Evolutionary conservation across 768 basidiomycete species (phyloP), one percentile per base, ranked within the genome.

Genomic region (Pisolithus orientalis): DNA sequence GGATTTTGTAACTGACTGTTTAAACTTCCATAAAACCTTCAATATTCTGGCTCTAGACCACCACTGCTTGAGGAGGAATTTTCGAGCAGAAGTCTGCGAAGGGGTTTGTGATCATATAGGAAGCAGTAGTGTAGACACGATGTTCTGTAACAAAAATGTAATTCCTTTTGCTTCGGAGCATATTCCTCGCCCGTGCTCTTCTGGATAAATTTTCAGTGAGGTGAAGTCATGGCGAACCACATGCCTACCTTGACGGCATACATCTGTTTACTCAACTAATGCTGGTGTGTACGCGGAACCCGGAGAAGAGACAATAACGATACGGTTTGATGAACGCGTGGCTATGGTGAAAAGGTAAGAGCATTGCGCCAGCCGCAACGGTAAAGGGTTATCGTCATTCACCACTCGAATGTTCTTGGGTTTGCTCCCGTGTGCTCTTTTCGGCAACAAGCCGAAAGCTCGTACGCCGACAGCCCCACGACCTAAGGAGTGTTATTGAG

Each of bases 11-110:
- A 44, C 14, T 28, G 44, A 29, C 24, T 14, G 27, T 32, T 47
- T 47, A 37, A 34, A 32, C 46, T 47, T 47, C 34, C 46, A 47
- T 47, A 47, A 47, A 47, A 34, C 46, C 34, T 25, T 45, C 28
- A 13, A 28, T 45, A 13, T 45, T 47, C 32, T n/a, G 29, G 32
- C 7, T 21, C 13, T 4, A 24, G 46, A 16, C 3, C 14, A 38
- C 32, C 46, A 17, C 32, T 21, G n/a, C 46, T 13, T 21, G 46
- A 14, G 11, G 11, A 47, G 32, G n/a, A 4, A 47, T 34, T 37
- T 17, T 32, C 10, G 31, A 34, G 32, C 13, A 25, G 31, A 24
- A 10, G 13, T 46, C 28, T 32, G 28, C 5, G 28, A 46, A 46
- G 17, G 8, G 24, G 44, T 8, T 42, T 25, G 27, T 6, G n/a